Conservation (phyloP, 169 alveolate species). For the Toxoplasma gondii region DNA sequence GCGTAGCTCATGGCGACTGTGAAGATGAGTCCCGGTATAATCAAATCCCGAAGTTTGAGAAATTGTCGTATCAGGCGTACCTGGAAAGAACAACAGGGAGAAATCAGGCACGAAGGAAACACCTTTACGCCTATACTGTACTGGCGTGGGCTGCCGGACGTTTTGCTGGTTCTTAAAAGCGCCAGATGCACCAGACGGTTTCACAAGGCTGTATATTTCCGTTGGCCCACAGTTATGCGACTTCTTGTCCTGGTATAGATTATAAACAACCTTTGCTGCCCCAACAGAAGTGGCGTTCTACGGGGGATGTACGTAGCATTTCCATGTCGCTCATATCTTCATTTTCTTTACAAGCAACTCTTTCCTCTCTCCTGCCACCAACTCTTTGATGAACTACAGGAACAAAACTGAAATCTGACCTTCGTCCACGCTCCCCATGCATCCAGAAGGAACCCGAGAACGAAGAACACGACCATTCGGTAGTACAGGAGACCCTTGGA, state of each 20-base stretch:
- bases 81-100: background rate
- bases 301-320: too few species aligned
- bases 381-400: too few species aligned
- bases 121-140: background rate
- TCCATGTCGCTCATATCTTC: too few species aligned
- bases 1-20: constrained; percentile 45
- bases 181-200: background rate
- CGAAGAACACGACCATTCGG: background rate
- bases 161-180: background rate
- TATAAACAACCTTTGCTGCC: too few species aligned
- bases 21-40: background rate
- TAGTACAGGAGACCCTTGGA: constrained; percentile 12
- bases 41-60: background rate
- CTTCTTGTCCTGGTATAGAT: too few species aligned
- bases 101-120: background rate
- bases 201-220: background rate
- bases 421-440: constrained; percentile 36
- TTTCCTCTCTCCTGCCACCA: too few species aligned
- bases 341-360: too few species aligned
- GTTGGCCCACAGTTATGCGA: too few species aligned
- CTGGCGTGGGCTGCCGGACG: too few species aligned
- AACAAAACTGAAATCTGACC: background rate
- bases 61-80: constrained; percentile 23
- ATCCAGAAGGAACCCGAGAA: background rate
- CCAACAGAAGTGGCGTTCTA: too few species aligned